phyloP scores from a whole-genome alignment of 306 rosid species.

The Vicia faba region DNA sequence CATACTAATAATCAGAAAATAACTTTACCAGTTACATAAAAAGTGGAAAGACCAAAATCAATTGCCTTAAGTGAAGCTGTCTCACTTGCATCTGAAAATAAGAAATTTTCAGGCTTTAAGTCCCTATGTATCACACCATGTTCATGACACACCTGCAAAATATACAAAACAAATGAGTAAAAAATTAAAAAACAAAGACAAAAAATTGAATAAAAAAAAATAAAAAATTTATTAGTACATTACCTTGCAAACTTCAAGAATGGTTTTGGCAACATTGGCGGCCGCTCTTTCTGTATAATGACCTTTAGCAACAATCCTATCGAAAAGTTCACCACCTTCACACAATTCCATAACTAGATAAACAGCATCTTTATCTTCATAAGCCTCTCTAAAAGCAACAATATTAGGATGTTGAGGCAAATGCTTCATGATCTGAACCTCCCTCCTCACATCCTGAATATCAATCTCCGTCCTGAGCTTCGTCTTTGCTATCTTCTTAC shows the following conservation, averaged over 20 bases:
- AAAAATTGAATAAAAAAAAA: too few species aligned
- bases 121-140: slow-evolving; percentile 90
- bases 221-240: not conserved
- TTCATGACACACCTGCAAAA: slow-evolving; percentile 74
- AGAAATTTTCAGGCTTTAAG: slow-evolving; percentile 93
- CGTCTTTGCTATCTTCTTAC: slow-evolving; percentile 79
- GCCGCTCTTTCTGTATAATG: slow-evolving; percentile 95
- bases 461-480: slow-evolving; percentile 82
- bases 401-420: slow-evolving; percentile 81
- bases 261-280: slow-evolving; percentile 67
- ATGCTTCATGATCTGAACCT: slow-evolving; percentile 81
- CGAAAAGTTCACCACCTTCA: slow-evolving; percentile 91
- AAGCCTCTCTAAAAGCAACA: slow-evolving; percentile 76
- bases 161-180: not conserved
- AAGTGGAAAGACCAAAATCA: slow-evolving; percentile 91
- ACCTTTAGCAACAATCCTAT: slow-evolving; percentile 74
- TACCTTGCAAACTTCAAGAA: slow-evolving; percentile 88
- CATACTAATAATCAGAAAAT: not conserved
- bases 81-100: slow-evolving; percentile 69
- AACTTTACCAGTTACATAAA: slow-evolving; percentile 58
- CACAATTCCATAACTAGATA: slow-evolving; percentile 93
- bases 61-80: slow-evolving; percentile 67
- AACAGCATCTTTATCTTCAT: slow-evolving; percentile 78
- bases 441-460: slow-evolving; percentile 78
- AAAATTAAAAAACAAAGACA: not conserved